These are phyloP conservation scores for Pichia deserticola DNA, from an alignment of 805 yeast species.

Conservation along the genomic window DNA sequence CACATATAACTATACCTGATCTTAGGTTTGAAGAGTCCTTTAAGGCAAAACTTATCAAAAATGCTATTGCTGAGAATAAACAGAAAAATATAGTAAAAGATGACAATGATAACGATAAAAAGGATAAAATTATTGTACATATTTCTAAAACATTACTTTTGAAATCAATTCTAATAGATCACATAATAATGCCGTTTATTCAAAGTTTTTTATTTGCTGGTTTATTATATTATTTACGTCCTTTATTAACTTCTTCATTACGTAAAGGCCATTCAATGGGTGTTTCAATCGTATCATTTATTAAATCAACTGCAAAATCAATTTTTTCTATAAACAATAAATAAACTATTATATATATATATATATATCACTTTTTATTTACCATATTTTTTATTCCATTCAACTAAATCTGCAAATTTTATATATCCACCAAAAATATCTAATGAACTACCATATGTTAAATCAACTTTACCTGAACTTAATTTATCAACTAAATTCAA, in stretches of 20 bases:
- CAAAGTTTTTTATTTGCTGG: slow-evolving; percentile 46
- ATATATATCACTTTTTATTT: not conserved
- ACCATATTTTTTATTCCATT: slow-evolving; percentile 51
- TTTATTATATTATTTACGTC: slow-evolving; percentile 29
- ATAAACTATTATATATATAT: not conserved
- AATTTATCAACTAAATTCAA: slow-evolving; percentile 55
- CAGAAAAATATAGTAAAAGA: not conserved
- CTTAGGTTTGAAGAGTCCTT: slow-evolving; percentile 61
- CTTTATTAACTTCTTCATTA: slow-evolving; percentile 17
- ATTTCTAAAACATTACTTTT: slow-evolving; percentile 35
- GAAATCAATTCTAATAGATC: slow-evolving; percentile 45
- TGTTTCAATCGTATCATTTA: not conserved
- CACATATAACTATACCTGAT: slow-evolving; percentile 41
- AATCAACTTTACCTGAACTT: slow-evolving; percentile 78
- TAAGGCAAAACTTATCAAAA: slow-evolving; percentile 29
- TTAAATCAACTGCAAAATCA: not conserved
- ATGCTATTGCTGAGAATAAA: slow-evolving; percentile 14
- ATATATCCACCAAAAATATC: slow-evolving; percentile 96
- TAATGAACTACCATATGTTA: slow-evolving; percentile 87
- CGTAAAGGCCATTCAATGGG: not conserved
- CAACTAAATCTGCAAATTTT: slow-evolving; percentile 62
- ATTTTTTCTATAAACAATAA: not conserved
- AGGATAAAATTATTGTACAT: not conserved
- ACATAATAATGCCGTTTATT: slow-evolving; percentile 47
- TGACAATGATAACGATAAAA: not conserved